Percentiles rank a stretch among this genome's conserved stretches.
Evolutionary conservation across 257 asterid genomes (phyloP).

Genomic region (Petrea volubilis): DNA sequence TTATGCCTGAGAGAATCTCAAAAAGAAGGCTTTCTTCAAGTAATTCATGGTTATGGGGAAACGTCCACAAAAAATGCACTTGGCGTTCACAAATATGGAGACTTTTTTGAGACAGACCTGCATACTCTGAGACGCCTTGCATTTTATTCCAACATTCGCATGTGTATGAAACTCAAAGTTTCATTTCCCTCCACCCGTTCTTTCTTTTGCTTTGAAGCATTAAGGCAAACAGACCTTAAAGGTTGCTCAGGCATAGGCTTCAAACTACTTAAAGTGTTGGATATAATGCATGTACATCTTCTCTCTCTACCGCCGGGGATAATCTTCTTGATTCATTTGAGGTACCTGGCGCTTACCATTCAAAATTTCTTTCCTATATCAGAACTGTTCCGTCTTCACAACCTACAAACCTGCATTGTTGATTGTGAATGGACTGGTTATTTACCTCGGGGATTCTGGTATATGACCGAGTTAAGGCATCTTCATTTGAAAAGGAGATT

Average conservation of each 20-base stretch:
- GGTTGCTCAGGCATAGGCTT: background rate
- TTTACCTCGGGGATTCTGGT: background rate
- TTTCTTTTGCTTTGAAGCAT: too few species aligned
- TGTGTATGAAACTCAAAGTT: too few species aligned
- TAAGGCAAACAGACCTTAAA: background rate
- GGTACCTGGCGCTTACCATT: background rate
- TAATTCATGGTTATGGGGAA: too few species aligned
- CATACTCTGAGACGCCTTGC: too few species aligned
- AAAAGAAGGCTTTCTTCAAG: too few species aligned
- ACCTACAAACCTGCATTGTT: background rate
- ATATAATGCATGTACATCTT: background rate
- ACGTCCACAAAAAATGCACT: too few species aligned
- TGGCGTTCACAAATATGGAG: too few species aligned
- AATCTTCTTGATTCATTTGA: background rate
- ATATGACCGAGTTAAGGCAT: background rate
- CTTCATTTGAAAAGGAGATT: background rate
- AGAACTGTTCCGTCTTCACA: background rate
- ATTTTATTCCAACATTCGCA: too few species aligned
- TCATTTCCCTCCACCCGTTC: too few species aligned
- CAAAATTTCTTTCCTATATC: background rate
- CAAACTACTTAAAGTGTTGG: background rate
- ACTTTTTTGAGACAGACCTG: too few species aligned
- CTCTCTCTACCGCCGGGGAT: background rate
- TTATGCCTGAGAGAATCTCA: too few species aligned
- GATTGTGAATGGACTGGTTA: background rate